Evolutionary conservation across 768 basidiomycete genomes (phyloP).

Genomic region (Suillus brevipes): DNA sequence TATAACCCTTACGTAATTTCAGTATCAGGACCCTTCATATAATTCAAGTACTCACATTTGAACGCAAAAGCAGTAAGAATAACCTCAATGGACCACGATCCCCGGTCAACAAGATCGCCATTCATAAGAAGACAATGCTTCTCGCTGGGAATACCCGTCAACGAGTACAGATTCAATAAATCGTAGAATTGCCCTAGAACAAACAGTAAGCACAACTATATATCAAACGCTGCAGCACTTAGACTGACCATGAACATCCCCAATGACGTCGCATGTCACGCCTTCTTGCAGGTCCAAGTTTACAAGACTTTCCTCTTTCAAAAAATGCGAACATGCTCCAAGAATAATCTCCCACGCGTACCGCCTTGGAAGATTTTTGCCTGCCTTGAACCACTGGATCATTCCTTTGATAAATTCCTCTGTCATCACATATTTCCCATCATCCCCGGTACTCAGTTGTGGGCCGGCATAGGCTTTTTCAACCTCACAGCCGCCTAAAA

Average conservation of each 20-base stretch:
- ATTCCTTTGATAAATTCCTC: constrained; percentile 78
- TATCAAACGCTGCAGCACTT: constrained; percentile 1
- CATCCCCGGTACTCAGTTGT: constrained; percentile 53
- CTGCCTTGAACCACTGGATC: constrained; percentile 91
- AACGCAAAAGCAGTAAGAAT: constrained; percentile 91
- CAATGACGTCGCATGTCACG: constrained; percentile 88
- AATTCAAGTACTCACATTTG: constrained; percentile 65
- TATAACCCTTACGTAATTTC: constrained; percentile 71
- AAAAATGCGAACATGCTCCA: constrained; percentile 75
- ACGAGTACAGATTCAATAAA: constrained; percentile 78
- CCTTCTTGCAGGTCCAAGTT: constrained; percentile 74
- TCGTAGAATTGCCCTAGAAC: constrained; percentile 90
- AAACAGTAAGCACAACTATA: constrained; percentile 4
- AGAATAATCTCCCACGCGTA: constrained; percentile 96
- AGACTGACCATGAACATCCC: constrained; percentile 85
- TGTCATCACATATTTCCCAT: constrained; percentile 73
- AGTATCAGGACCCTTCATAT: constrained; percentile 6
- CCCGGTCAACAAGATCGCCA: constrained; percentile 95
- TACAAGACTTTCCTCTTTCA: constrained; percentile 79
- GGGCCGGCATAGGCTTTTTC: constrained; percentile 79
- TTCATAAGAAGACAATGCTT: constrained; percentile 90
- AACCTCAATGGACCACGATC: constrained; percentile 94
- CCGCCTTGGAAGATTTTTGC: constrained; percentile 87
- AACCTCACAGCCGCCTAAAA: constrained; percentile 72
- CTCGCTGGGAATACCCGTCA: constrained; percentile 83